Evolutionary conservation across 2,329 filamentous ascomycete species (phyloP), one percentile per base, ranked within the genome.

Genomic region (Cladosporium sp.): DNA sequence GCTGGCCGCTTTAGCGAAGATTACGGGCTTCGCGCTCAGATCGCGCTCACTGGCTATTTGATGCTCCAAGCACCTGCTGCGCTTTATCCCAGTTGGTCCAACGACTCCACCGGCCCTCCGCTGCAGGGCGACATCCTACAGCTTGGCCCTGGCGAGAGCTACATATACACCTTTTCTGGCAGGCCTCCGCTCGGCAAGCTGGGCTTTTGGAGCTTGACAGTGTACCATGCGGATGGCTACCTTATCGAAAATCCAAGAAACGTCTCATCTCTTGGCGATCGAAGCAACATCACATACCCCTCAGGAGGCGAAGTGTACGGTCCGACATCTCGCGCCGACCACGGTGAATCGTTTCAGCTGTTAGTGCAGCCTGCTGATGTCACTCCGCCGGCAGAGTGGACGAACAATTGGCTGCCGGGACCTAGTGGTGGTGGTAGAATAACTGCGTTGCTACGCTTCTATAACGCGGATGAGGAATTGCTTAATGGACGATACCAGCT

Each of bases 151-250:
- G 36, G 55, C 36, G 60, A 65, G 36, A 42, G 58, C n/a, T 52
- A 61, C 34, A 25, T 65, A 36, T 61, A 59, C 32, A 65, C 63
- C 19, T 65, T 65, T 54, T 60, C 56, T 10, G 42, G 53, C 22
- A 62, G 59, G 49, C 63, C 61, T 1, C 55, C 60, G 12, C 54
- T 66, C n/a, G 34, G 39, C 34, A 25, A 34, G 6, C 44, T 42
- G 2, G 61, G 63, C 2, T 64, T 64, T 36, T 65, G 61, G 63
- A 62, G 60, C 37, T 22, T 64, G 56, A 64, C 61, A 2, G 59
- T 53, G 7, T 65, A 65, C 39, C 15, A 51, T 25, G 17, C 25
- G 5, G 55, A 59, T 24, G 51, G 56, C 13, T 64, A 51, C 48
- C 54, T 65, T 15, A 57, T 65, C 19, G 47, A 42, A 1, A 65